phyloP scores from a whole-genome alignment of 2,329 filamentous ascomycete species.

The Epicoccum sorghinum region DNA sequence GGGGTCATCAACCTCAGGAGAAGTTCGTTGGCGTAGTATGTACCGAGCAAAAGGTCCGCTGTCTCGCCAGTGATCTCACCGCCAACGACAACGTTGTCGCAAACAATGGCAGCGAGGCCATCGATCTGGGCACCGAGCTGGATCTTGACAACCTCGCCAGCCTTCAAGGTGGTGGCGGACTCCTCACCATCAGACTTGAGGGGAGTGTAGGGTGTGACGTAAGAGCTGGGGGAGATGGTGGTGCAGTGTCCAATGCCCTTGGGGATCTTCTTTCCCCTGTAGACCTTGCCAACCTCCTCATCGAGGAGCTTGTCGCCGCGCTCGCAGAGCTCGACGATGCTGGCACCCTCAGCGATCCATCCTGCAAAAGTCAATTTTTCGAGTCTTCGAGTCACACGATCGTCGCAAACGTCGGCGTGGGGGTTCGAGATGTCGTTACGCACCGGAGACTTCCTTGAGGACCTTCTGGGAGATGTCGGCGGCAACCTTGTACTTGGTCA shows the following conservation, averaged over 20 bases:
- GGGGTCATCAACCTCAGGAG: constrained; percentile 90
- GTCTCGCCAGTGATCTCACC: constrained; percentile 74
- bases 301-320: constrained; percentile 94
- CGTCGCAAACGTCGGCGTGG: constrained; percentile 8
- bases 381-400: constrained; percentile 17
- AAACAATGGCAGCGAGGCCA: constrained; percentile 94
- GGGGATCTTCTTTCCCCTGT: constrained; percentile 94
- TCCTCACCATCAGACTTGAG: constrained; percentile 85
- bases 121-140: constrained; percentile 99
- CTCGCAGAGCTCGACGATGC: constrained; percentile 93
- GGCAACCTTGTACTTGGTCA: constrained; percentile 99
- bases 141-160: constrained; percentile 91
- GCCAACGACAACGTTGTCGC: constrained; percentile 83
- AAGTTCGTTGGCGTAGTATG: constrained; percentile 94
- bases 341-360: constrained; percentile 81
- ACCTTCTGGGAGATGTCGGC: constrained; percentile 95
- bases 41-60: constrained; percentile 88
- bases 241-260: constrained; percentile 96
- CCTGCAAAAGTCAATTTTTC: constrained; percentile 51
- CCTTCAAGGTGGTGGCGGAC: constrained; percentile 78
- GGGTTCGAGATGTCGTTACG: constrained; percentile 21
- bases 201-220: constrained; percentile 96
- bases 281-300: constrained; percentile 93
- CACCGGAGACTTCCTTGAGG: constrained; percentile 78
- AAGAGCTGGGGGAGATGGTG: constrained; percentile 91